Evolutionary conservation across 192 early-diverging fungal species (phyloP).

Genomic region (Podila clonocystis): DNA sequence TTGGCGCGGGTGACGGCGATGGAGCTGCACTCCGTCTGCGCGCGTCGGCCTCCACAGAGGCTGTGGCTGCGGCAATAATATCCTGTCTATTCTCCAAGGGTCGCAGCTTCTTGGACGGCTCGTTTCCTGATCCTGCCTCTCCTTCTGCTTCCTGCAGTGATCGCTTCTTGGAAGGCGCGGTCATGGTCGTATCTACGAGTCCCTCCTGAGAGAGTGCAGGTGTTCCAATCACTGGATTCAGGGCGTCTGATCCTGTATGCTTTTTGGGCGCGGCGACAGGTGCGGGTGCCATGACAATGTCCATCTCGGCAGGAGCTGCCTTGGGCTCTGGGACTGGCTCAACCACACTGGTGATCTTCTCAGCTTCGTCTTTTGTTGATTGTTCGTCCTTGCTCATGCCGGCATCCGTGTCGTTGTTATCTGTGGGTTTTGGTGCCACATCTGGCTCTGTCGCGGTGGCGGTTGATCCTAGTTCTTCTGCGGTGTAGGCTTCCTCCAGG

Average conservation of each 20-base stretch:
- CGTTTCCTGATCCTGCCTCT: background rate
- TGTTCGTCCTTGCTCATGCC: background rate
- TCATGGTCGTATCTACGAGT: conserved; percentile 29
- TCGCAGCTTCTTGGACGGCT: background rate
- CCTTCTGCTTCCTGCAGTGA: background rate
- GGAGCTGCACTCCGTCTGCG: conserved; percentile 35
- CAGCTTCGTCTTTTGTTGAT: conserved; percentile 7
- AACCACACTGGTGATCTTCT: conserved; percentile 17
- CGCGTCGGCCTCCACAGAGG: conserved; percentile 24
- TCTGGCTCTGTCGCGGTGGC: conserved; percentile 19
- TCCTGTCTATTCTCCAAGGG: background rate
- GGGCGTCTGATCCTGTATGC: background rate
- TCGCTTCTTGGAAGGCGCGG: conserved; percentile 21
- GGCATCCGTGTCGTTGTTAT: background rate
- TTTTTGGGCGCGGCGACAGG: conserved; percentile 14
- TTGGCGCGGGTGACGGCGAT: conserved; percentile 36
- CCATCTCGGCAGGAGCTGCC: conserved; percentile 9
- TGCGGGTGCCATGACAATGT: conserved; percentile 15
- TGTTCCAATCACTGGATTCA: conserved; percentile 17
- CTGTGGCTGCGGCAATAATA: conserved; percentile 20
- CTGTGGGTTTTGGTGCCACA: conserved; percentile 18
- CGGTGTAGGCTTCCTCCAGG: conserved; percentile 62
- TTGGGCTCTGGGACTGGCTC: conserved; percentile 15
- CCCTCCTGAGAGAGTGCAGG: conserved; percentile 29
- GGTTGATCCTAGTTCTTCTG: conserved; percentile 27